A percentile compares a stretch with the other conserved stretches of the same genome.
These are phyloP conservation scores for Chlamydomonas eustigma DNA, from an alignment of 139 green algal genomes.

Conservation along the genomic window DNA sequence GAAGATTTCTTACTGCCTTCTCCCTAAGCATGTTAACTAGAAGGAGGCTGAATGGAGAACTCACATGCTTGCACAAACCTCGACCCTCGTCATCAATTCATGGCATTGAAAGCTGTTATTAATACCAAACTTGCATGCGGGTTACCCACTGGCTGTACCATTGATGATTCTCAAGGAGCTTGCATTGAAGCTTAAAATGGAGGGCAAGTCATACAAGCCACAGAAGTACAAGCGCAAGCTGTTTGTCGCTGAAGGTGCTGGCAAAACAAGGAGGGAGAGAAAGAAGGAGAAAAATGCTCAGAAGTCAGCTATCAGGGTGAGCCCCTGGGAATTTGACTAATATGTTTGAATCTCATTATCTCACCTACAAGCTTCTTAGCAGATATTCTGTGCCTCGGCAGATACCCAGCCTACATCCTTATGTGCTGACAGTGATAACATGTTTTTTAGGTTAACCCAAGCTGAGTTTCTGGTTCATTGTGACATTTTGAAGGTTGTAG, in stretches of 20 bases:
- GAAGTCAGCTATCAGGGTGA: conserved; percentile 3
- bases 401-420: too few species aligned
- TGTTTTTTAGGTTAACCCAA: too few species aligned
- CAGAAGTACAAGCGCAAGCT: conserved; percentile 19
- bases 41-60: neutral
- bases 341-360: neutral
- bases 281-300: conserved; percentile 11
- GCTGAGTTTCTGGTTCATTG: neutral
- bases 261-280: conserved; percentile 4
- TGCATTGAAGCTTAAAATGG: neutral
- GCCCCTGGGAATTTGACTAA: neutral
- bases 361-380: neutral
- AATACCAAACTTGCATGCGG: neutral
- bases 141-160: neutral
- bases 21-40: neutral
- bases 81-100: neutral
- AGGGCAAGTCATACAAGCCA: conserved; percentile 8
- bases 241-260: conserved; percentile 3
- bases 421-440: too few species aligned
- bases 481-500: conserved; percentile 10
- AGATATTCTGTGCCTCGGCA: too few species aligned
- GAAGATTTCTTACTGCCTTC: neutral
- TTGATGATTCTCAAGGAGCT: neutral
- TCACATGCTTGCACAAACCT: neutral
- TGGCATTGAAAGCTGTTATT: neutral